Conservation (phyloP, 2,329 filamentous ascomycete species). For the Aspergillus novofumigatus region DNA sequence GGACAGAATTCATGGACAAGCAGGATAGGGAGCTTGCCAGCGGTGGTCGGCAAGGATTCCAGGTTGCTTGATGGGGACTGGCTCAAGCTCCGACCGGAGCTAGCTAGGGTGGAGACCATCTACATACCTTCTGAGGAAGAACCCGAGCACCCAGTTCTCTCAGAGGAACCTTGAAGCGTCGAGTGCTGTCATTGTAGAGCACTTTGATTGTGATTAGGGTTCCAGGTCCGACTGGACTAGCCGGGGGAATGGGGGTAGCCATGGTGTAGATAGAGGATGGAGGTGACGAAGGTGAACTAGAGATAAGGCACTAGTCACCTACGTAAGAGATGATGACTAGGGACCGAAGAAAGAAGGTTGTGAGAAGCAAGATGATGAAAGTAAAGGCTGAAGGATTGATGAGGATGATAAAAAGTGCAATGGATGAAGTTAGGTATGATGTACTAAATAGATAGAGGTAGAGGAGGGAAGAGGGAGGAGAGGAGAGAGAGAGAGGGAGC, state of each 20-base stretch:
- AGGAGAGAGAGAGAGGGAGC: constrained; percentile 2
- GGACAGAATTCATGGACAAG: not conserved
- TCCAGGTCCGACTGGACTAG: constrained; percentile 55
- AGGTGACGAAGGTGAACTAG: constrained; percentile 3
- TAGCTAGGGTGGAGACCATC: constrained; percentile 40
- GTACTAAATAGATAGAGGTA: not conserved
- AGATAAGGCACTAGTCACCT: constrained; percentile 8
- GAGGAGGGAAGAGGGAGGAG: not conserved
- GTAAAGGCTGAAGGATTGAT: constrained; percentile 6
- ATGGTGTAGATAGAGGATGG: constrained; percentile 20
- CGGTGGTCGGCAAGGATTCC: not conserved
- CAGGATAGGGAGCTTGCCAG: not conserved
- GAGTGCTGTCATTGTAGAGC: constrained; percentile 67
- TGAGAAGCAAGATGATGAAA: constrained; percentile 16
- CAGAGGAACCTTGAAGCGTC: constrained; percentile 85
- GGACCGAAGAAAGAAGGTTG: constrained; percentile 16
- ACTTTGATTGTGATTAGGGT: constrained; percentile 84
- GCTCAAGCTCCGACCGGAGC: constrained; percentile 26
- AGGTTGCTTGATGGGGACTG: not conserved
- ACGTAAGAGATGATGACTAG: constrained; percentile 12
- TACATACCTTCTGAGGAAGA: constrained; percentile 74
- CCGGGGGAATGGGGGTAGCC: constrained; percentile 38
- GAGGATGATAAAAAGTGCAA: not conserved
- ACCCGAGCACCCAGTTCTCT: constrained; percentile 71
- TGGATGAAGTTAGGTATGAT: not conserved